Base-by-base conservation (phyloP, 306 rosid genomes). In the Sechiopsis laciniata region DNA sequence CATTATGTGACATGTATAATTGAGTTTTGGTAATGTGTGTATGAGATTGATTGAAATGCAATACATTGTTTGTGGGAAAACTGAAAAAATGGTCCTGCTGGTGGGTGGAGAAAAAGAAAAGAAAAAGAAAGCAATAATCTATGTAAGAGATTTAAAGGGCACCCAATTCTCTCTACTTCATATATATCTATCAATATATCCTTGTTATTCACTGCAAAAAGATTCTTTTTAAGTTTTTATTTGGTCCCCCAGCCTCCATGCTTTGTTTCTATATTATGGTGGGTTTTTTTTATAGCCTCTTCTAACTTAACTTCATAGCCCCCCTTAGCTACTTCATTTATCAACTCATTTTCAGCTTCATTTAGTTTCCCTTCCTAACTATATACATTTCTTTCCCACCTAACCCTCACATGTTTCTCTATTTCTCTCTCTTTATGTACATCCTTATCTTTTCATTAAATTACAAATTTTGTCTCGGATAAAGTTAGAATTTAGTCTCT, bases 291-390 rank as follows among this genome's bases (percentile, higher is more conserved):
- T 26, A 59, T 61, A 26, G 46, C 1, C 50, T 3, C 50, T 3
- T 62, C 51, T 40, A 45, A n/a, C 20, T 7, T 48, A 67, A 67
- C 37, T 67, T n/a, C 14, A 66, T 67, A 67, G 55, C 72, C 24
- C 29, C 51, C 71, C 14, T 12, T 42, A 20, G 72, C 72, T 67
- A 50, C 72, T 46, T 46, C 72, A 67, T 67, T 67, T 67, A 67
- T 67, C 56, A 46, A 68, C 73, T 13, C 57, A 21, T 68, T 46
- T 68, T 68, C 35, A 19, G 54, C 35, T 66, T 66, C 73, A 48
- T 68, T 68, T 21, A 68, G 20, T 68, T 68, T 68, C 29, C 73
- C 55, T 21, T 21, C 20, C 57, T 46, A 68, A 68, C 73, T 14
- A 46, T 48, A 63, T 63, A 40, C 46, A 8, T 16, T 35, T 37